These are phyloP conservation scores for Leishmania amazonensis DNA, from an alignment of 208 protist genomes.

Conservation along the genomic window DNA sequence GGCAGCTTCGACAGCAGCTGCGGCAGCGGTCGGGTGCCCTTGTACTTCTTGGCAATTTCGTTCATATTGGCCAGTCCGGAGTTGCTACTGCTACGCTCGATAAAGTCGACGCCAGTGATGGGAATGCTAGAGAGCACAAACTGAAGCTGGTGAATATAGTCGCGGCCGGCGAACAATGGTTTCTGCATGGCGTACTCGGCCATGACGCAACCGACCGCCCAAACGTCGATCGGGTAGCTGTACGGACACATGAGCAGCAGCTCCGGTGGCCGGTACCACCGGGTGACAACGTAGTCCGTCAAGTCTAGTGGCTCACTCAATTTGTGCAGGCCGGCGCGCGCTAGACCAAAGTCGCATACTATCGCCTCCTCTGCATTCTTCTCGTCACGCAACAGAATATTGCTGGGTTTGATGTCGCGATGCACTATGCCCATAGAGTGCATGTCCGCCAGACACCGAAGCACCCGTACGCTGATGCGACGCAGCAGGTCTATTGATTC, in stretches of 20 bases:
- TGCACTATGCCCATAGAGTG: slow-evolving; percentile 97
- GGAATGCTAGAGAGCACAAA: slow-evolving; percentile 82
- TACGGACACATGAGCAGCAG: slow-evolving; percentile 96
- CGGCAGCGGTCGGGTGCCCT: slow-evolving; percentile 54
- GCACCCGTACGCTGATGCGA: slow-evolving; percentile 96
- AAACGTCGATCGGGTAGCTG: slow-evolving; percentile 96
- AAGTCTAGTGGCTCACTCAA: slow-evolving; percentile 83
- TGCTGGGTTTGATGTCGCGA: slow-evolving; percentile 96
- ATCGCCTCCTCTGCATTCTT: slow-evolving; percentile 82
- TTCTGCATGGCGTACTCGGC: slow-evolving; percentile 95
- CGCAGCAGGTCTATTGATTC: slow-evolving; percentile 81
- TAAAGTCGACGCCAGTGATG: slow-evolving; percentile 70
- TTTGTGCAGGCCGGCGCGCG: slow-evolving; percentile 69
- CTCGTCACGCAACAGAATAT: slow-evolving; percentile 92
- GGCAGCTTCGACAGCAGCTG: slow-evolving; percentile 56
- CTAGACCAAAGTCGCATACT: slow-evolving; percentile 95
- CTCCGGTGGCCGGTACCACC: slow-evolving; percentile 99
- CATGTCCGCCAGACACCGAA: slow-evolving; percentile 95
- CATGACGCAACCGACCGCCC: slow-evolving; percentile 99
- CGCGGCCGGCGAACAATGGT: slow-evolving; percentile 84
- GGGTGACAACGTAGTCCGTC: slow-evolving; percentile 97
- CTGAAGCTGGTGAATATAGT: slow-evolving; percentile 92
- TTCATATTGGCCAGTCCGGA: slow-evolving; percentile 57
- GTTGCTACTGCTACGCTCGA: slow-evolving; percentile 46
- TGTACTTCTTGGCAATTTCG: slow-evolving; percentile 77